phyloP scores from a whole-genome alignment of 2,329 filamentous ascomycete species.

The Claviceps capensis region DNA sequence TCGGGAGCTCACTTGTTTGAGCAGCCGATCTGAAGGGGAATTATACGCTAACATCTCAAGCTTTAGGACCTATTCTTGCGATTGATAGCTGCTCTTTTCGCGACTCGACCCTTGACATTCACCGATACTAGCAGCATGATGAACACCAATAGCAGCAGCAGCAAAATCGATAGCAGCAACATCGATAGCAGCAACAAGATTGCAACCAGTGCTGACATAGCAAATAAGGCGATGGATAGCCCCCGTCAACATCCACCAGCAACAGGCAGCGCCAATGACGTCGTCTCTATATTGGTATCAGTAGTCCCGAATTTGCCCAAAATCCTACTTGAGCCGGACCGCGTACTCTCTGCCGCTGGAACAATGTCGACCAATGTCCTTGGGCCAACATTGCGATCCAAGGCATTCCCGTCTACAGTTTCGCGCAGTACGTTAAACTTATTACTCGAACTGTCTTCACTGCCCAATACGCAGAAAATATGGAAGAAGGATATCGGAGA shows the following conservation, averaged over 20 bases:
- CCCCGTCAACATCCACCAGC: conserved; percentile 17
- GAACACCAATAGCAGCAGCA: conserved; percentile 2
- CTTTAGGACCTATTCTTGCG: conserved; percentile 74
- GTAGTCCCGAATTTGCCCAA: conserved; percentile 71
- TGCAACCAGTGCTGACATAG: conserved; percentile 19
- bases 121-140: conserved; percentile 32
- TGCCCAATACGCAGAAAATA: conserved; percentile 69
- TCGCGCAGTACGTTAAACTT: conserved; percentile 57
- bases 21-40: no score
- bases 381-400: conserved; percentile 68
- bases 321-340: conserved; percentile 74
- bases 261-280: conserved; percentile 47
- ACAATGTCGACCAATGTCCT: conserved; percentile 77
- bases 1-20: not conserved
- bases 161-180: conserved; percentile 8
- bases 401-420: conserved; percentile 75
- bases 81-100: conserved; percentile 85
- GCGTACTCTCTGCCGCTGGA: conserved; percentile 62
- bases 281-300: conserved; percentile 64
- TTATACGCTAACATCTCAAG: not conserved
- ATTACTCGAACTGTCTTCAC: conserved; percentile 60
- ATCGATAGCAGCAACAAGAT: conserved; percentile 11
- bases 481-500: conserved; percentile 91
- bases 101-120: conserved; percentile 67
- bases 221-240: conserved; percentile 17